Base-by-base conservation (phyloP, 176 grass and related monocot species). In the Eleusine coracana region DNA sequence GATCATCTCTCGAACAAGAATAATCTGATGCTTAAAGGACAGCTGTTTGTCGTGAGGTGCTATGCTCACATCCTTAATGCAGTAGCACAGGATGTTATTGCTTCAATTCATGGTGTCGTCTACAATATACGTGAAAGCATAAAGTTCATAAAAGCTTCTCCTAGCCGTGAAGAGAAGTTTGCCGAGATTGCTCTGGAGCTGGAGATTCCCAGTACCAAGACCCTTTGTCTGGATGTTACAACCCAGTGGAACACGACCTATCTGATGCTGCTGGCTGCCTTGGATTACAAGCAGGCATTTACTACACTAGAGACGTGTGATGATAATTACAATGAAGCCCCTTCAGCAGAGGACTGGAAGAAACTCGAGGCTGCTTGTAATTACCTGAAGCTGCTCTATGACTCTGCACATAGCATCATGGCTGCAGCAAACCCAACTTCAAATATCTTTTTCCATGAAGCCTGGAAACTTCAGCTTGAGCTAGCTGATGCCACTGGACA, bases 161-260 rank as follows among this genome's bases (percentile, higher is more conserved):
- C 84, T 38, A 84, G 18, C 44, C 89, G 91, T 14, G 94, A 94
- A 80, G 87, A 94, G 49, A 97, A 75, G 77, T 92, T 94, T 86
- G 89, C 91, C 40, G 91, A 94, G 78, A 94, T 94, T 86, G 82
- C 94, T 62, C 44, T 93, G 46, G 84, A 91, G 21, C 89, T 91
- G 31, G 89, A 92, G 85, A 86, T 97, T 28, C 87, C 94, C 18
- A 92, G 82, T 70, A 83, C 84, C 44, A 97, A 91, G 77, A 91
- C 91, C 3, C 78, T 97, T 17, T 94, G 86, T 67, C 91, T 94
- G 23, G 94, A 97, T 78, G 90, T 97, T 79, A 91, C 87, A 58
- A 97, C 87, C 68, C 91, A 92, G 89, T 97, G 94, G 94, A 97
- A 94, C 76, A 88, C 94, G 5, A 97, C 94, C 65, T 97, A 94